phyloP scores from a whole-genome alignment of 495 filamentous ascomycete genomes.

The Tuber microsphaerosporum region DNA sequence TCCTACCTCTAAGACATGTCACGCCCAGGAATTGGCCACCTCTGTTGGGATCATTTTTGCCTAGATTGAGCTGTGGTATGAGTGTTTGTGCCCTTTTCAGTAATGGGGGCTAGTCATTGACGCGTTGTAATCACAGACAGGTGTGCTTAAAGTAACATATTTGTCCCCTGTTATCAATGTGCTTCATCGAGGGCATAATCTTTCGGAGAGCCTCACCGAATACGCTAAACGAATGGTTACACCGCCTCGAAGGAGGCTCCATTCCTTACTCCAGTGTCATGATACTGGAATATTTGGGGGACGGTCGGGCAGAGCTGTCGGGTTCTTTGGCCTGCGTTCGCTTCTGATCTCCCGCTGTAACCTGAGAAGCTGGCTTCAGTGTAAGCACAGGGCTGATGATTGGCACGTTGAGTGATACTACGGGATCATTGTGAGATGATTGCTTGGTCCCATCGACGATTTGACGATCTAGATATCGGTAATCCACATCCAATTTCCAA shows the following conservation, averaged over 20 bases:
- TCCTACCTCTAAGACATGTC: background rate
- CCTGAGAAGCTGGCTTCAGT: background rate
- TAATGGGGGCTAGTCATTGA: background rate
- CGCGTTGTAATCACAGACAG: background rate
- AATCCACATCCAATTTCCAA: background rate
- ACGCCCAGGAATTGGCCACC: background rate
- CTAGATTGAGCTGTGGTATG: background rate
- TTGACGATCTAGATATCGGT: background rate
- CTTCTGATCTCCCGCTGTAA: background rate
- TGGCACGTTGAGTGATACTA: background rate
- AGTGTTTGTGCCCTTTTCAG: background rate
- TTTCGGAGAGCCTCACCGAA: background rate
- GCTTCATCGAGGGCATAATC: background rate
- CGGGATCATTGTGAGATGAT: background rate
- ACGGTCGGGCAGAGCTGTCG: background rate
- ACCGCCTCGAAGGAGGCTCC: background rate
- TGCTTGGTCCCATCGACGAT: background rate
- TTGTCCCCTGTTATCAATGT: background rate
- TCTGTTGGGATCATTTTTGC: background rate
- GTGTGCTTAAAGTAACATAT: background rate
- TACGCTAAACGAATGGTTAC: background rate
- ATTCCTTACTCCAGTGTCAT: background rate
- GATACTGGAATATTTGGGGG: background rate
- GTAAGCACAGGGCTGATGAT: background rate
- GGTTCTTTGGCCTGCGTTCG: background rate